Evolutionary conservation across 1,284 basidiomycete genomes (phyloP).

Genomic region (Cryptococcus sp.): DNA sequence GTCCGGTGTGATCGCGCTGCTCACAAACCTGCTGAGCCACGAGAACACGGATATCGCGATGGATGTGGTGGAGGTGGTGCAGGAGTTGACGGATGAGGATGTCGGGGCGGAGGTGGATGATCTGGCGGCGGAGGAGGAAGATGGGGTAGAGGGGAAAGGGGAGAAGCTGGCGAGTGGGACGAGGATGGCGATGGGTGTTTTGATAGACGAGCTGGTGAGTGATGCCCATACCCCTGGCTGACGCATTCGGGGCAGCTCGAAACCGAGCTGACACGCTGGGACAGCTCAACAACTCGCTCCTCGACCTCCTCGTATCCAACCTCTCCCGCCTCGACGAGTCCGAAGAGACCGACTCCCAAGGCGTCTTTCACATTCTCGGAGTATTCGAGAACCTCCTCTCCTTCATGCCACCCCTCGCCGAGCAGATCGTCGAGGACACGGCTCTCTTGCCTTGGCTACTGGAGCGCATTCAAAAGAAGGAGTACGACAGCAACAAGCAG

Average conservation of each 20-base stretch:
- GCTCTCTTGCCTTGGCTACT: slow-evolving; percentile 75
- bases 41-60: slow-evolving; percentile 93
- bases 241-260: neutral
- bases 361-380: slow-evolving; percentile 87
- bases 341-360: slow-evolving; percentile 77
- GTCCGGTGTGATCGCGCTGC: slow-evolving; percentile 61
- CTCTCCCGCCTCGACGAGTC: slow-evolving; percentile 72
- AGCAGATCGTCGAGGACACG: slow-evolving; percentile 68
- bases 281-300: slow-evolving; percentile 73
- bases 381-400: slow-evolving; percentile 90
- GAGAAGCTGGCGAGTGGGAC: slow-evolving; percentile 43
- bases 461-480: slow-evolving; percentile 66
- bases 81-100: slow-evolving; percentile 95
- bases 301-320: slow-evolving; percentile 88
- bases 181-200: slow-evolving; percentile 58
- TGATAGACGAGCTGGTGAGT: slow-evolving; percentile 72
- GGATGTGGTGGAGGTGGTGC: slow-evolving; percentile 82
- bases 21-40: slow-evolving; percentile 82
- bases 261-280: neutral
- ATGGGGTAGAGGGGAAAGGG: slow-evolving; percentile 24
- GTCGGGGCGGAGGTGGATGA: slow-evolving; percentile 73
- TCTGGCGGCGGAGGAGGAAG: slow-evolving; percentile 62
- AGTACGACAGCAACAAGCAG: slow-evolving; percentile 77
- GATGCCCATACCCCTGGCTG: neutral
- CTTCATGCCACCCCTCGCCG: slow-evolving; percentile 71